Evolutionary conservation across 805 yeast genomes (phyloP).

Genomic region (Saccharomycopsis malanga): DNA sequence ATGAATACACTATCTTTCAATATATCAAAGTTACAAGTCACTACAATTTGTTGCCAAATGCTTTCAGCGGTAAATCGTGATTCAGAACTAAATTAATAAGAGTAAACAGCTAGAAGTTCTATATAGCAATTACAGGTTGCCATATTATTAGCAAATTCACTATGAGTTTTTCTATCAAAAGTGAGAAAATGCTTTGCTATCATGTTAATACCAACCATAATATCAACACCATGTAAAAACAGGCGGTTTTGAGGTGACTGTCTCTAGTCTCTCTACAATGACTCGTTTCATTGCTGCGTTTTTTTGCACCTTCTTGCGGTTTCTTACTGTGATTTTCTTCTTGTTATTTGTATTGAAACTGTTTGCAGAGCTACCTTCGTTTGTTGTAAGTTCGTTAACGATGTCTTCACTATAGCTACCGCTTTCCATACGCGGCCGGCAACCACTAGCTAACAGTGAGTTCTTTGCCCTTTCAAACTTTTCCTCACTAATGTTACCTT

Average conservation of each 20-base stretch:
- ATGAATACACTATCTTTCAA: too few species aligned
- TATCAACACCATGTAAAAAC: slow-evolving; percentile 61
- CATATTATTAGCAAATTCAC: too few species aligned
- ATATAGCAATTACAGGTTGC: too few species aligned
- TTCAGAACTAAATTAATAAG: too few species aligned
- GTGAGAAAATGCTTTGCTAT: too few species aligned
- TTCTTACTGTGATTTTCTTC: not conserved
- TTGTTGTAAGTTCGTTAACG: not conserved
- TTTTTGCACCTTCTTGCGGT: not conserved
- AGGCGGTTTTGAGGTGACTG: slow-evolving; percentile 49
- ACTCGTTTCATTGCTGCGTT: slow-evolving; percentile 36
- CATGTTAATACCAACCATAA: too few species aligned
- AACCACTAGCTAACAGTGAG: not conserved
- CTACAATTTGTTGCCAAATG: too few species aligned
- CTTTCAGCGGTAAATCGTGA: too few species aligned
- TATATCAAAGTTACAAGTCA: too few species aligned
- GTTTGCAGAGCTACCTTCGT: not conserved
- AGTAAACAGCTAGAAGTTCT: too few species aligned
- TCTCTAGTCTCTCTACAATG: slow-evolving; percentile 53
- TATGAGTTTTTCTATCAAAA: too few species aligned
- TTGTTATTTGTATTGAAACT: not conserved
- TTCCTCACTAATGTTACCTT: slow-evolving; percentile 28
- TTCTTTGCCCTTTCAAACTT: slow-evolving; percentile 21
- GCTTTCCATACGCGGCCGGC: not conserved
- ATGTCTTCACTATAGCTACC: not conserved